Conservation (phyloP, 2,329 filamentous ascomycete species). For the Coleophoma eucalyptorum region DNA sequence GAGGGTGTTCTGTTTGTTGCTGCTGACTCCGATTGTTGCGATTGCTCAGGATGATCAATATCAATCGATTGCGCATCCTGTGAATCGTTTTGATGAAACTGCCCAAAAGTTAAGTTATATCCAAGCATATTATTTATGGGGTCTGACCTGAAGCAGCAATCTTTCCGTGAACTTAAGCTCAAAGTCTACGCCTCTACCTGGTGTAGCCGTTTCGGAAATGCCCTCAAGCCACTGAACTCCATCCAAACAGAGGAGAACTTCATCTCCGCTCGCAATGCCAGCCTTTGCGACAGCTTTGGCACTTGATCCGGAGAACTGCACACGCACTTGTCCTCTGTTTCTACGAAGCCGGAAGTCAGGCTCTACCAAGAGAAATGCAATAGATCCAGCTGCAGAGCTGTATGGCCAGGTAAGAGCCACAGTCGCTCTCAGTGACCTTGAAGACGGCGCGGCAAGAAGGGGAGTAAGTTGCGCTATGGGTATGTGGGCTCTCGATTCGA, state of each 20-base stretch:
- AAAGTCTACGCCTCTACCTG: constrained; percentile 52
- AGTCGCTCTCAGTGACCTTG: constrained; percentile 58
- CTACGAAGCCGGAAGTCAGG: constrained; percentile 78
- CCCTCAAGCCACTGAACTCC: constrained; percentile 57
- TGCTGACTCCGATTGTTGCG: constrained; percentile 14
- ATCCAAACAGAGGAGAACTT: constrained; percentile 63
- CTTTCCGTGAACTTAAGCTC: constrained; percentile 52
- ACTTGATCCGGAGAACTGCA: constrained; percentile 67
- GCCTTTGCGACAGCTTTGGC: constrained; percentile 66
- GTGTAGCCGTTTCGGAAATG: constrained; percentile 36
- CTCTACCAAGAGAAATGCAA: constrained; percentile 80
- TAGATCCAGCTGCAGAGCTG: constrained; percentile 68
- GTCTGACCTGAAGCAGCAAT: constrained; percentile 41
- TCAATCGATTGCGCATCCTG: constrained; percentile 45
- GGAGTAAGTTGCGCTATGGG: constrained; percentile 54
- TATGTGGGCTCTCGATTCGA: constrained; percentile 31
- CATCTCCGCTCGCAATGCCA: constrained; percentile 74
- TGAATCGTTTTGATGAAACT: constrained; percentile 43
- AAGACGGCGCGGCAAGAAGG: constrained; percentile 34
- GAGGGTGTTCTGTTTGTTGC: constrained; percentile 14
- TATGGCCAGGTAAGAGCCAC: constrained; percentile 91
- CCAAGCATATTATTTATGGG: constrained; percentile 10
- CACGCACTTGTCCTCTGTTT: constrained; percentile 74
- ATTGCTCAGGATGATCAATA: constrained; percentile 40
- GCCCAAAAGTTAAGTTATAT: constrained; percentile 18